Evolutionary conservation across 352 stramenopile genomes (phyloP).

Genomic region (Synura sp.): DNA sequence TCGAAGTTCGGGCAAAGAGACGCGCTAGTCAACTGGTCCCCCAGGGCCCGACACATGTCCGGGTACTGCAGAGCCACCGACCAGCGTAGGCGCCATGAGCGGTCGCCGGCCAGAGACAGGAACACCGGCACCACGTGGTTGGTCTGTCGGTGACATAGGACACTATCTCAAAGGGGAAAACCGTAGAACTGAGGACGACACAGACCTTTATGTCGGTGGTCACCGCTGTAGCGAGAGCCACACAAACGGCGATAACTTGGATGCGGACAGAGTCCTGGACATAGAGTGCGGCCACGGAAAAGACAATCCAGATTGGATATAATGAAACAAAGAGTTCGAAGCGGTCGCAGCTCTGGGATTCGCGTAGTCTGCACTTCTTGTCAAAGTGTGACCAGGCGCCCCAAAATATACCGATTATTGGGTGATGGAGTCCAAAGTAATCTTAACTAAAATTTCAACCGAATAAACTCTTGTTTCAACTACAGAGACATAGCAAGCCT

Average conservation of each 20-base stretch:
- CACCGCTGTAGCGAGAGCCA: constrained; percentile 77
- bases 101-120: constrained; percentile 82
- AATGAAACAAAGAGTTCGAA: too few species aligned
- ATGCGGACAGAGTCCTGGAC: constrained; percentile 86
- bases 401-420: too few species aligned
- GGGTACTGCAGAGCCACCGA: constrained; percentile 87
- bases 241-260: constrained; percentile 93
- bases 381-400: too few species aligned
- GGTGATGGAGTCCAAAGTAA: too few species aligned
- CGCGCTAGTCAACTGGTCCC: constrained; percentile 42
- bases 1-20: background rate
- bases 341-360: too few species aligned
- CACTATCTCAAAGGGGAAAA: background rate
- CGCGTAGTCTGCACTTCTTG: too few species aligned
- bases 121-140: constrained; percentile 78
- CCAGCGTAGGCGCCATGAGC: constrained; percentile 96
- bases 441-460: too few species aligned
- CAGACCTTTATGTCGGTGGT: constrained; percentile 51
- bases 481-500: too few species aligned
- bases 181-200: background rate
- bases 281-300: background rate
- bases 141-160: constrained; percentile 58
- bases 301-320: background rate
- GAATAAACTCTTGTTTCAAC: too few species aligned
- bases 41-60: constrained; percentile 56